phyloP scores from a whole-genome alignment of 495 filamentous ascomycete genomes.

The Oleoguttula mirabilis region DNA sequence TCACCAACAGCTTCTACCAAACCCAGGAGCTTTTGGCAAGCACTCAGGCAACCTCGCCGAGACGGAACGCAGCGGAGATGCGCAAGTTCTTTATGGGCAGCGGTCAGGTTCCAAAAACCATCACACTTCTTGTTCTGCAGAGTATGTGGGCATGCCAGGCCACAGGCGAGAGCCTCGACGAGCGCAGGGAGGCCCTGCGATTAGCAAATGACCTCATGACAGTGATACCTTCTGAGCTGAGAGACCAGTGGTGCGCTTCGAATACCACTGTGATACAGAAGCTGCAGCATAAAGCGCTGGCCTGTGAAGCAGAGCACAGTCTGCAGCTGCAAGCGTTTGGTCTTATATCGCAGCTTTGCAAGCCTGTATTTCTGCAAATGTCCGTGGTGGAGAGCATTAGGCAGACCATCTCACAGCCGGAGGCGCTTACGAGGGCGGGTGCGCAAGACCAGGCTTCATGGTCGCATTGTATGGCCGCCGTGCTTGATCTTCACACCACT shows the following conservation, averaged over 20 bases:
- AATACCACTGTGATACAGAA: slow-evolving; percentile 38
- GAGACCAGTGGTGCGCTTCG: slow-evolving; percentile 34
- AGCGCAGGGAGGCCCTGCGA: slow-evolving; percentile 38
- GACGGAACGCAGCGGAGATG: slow-evolving; percentile 7
- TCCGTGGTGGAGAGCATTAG: slow-evolving; percentile 7
- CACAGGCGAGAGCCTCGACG: slow-evolving; percentile 26
- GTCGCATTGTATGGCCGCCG: not conserved
- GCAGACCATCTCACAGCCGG: not conserved
- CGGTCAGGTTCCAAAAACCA: slow-evolving; percentile 38
- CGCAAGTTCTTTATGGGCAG: slow-evolving; percentile 12
- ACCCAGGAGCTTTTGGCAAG: slow-evolving; percentile 18
- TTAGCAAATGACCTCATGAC: slow-evolving; percentile 40
- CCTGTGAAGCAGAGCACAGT: slow-evolving; percentile 27
- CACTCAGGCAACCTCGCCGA: not conserved
- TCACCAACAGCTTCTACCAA: slow-evolving; percentile 4
- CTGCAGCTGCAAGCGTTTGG: slow-evolving; percentile 30
- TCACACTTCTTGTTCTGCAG: slow-evolving; percentile 42
- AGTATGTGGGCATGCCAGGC: slow-evolving; percentile 40
- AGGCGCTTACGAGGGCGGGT: not conserved
- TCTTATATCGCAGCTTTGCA: slow-evolving; percentile 9
- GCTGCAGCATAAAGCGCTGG: slow-evolving; percentile 39
- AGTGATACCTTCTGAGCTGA: slow-evolving; percentile 33
- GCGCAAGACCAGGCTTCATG: not conserved
- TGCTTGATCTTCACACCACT: slow-evolving; percentile 1
- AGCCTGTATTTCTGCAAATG: slow-evolving; percentile 1